Base-by-base conservation (phyloP, 1,284 basidiomycete species). In the Rhodotorula sp. region DNA sequence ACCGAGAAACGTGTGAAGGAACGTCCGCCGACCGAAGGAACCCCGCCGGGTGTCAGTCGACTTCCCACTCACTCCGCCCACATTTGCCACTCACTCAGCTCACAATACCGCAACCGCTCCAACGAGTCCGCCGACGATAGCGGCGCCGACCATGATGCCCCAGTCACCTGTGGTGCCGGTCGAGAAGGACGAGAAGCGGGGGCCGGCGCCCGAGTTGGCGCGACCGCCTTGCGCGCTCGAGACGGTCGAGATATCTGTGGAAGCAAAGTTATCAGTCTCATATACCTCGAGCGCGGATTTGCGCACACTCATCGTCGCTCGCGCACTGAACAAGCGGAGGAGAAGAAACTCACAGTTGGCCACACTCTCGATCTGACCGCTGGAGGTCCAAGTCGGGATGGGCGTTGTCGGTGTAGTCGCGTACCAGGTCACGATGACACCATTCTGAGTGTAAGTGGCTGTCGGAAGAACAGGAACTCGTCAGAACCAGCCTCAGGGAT, bases 121-220 rank as follows among this genome's bases (percentile, higher is more conserved):
- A 15, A 67, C 68, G n/a, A 70, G n/a, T 6, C 68, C 71, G 10
- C 62, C 71, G 11, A 73, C 62, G 46, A 73, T 44, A 0, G 68
- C 66, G 20, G 66, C 66, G 10, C 49, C 53, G n/a, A 39, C 56
- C 65, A 68, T 54, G 51, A 70, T 49, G 27, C 51, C 44, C 64
- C 66, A 68, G 46, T 66, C 62, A 6, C 59, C 57, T 2, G 7
- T 4, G 19, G 48, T 47, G 11, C 46, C 55, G 30, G 53, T 15
- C 17, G n/a, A 36, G 30, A 48, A 17, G 22, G 19, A 11, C 20
- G 36, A 27, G 34, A 46, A 63, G 7, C 29, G 30, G 11, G 65
- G 59, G 53, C 49, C 53, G 52, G 36, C n/a, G 13, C 46, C 59
- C 2, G 60, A 39, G 0, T 32, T 55, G 39, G 54, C 34, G n/a